phyloP scores from a whole-genome alignment of 2,329 filamentous ascomycete species.

The Lasiodiplodia hormozganensis region DNA sequence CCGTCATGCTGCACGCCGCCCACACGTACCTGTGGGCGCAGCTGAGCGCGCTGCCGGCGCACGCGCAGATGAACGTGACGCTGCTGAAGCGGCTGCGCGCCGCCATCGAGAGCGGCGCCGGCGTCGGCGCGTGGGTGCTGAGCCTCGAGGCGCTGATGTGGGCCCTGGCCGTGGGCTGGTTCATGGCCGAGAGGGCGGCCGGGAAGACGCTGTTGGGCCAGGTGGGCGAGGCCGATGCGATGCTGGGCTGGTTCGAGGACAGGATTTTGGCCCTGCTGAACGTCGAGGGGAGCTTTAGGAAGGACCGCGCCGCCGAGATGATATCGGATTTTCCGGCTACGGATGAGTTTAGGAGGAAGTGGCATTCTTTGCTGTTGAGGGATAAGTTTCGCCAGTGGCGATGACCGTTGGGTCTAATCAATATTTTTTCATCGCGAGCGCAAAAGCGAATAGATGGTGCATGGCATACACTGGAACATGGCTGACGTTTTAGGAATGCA shows the following conservation, averaged over 20 bases:
- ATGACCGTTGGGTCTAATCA: background rate
- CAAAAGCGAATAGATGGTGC: too few relatives aligned
- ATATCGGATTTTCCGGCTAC: background rate
- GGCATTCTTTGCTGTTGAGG: background rate
- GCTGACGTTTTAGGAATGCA: too few relatives aligned
- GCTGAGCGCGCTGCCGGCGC: background rate
- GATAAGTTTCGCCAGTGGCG: background rate
- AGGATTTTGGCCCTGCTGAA: background rate
- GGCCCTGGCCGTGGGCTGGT: background rate
- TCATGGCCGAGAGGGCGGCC: background rate
- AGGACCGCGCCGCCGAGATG: background rate
- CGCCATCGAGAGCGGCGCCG: background rate
- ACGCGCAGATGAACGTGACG: background rate
- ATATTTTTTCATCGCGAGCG: too few relatives aligned
- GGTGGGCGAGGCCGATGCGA: background rate
- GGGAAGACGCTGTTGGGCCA: too few relatives aligned
- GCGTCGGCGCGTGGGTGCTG: background rate
- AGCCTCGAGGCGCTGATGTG: background rate
- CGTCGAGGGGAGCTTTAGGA: background rate
- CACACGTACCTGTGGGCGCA: background rate
- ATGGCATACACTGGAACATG: too few relatives aligned
- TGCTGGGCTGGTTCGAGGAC: background rate
- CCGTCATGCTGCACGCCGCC: background rate
- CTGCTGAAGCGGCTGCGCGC: background rate
- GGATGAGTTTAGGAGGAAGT: background rate